A percentile compares a stretch with the other conserved stretches of the same genome.
These are phyloP conservation scores for Nymphaea colorata DNA, from an alignment of 164 flowering plant species.

Conservation along the genomic window DNA sequence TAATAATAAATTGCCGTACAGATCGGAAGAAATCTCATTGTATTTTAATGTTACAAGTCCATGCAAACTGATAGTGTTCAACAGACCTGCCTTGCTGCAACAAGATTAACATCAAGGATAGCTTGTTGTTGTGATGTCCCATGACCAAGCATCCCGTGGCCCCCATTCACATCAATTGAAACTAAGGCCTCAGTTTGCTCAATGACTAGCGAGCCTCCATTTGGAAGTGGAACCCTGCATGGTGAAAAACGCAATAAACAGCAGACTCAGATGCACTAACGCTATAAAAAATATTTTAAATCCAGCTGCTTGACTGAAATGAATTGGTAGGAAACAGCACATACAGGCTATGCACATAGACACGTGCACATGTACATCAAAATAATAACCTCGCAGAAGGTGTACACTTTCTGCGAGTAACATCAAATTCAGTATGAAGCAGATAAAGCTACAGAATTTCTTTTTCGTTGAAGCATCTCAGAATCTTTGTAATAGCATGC, in stretches of 20 bases:
- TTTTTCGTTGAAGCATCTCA: too few relatives aligned
- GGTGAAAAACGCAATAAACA: slow-evolving; percentile 6
- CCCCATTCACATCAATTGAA: slow-evolving; percentile 96
- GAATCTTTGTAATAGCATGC: too few relatives aligned
- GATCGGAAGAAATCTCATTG: too few relatives aligned
- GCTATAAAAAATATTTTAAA: background rate
- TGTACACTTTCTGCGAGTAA: too few relatives aligned
- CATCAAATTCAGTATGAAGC: too few relatives aligned
- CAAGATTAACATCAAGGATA: slow-evolving; percentile 86
- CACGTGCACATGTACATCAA: too few relatives aligned
- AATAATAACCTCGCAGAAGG: too few relatives aligned
- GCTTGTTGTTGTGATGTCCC: slow-evolving; percentile 87
- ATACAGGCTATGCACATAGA: too few relatives aligned
- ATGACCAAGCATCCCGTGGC: slow-evolving; percentile 84
- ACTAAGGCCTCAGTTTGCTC: slow-evolving; percentile 98
- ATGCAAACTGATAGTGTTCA: slow-evolving; percentile 1
- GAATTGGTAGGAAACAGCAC: too few relatives aligned
- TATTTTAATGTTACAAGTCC: too few relatives aligned
- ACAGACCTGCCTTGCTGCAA: slow-evolving; percentile 92
- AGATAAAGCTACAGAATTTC: too few relatives aligned
- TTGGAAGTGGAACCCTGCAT: slow-evolving; percentile 68
- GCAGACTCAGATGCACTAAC: slow-evolving; percentile 1
- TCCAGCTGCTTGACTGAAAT: background rate
- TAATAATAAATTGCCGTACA: too few relatives aligned
- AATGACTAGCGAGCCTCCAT: slow-evolving; percentile 90